Evolutionary conservation across 1,284 basidiomycete genomes (phyloP).

Genomic region (Boletus holoroseus): DNA sequence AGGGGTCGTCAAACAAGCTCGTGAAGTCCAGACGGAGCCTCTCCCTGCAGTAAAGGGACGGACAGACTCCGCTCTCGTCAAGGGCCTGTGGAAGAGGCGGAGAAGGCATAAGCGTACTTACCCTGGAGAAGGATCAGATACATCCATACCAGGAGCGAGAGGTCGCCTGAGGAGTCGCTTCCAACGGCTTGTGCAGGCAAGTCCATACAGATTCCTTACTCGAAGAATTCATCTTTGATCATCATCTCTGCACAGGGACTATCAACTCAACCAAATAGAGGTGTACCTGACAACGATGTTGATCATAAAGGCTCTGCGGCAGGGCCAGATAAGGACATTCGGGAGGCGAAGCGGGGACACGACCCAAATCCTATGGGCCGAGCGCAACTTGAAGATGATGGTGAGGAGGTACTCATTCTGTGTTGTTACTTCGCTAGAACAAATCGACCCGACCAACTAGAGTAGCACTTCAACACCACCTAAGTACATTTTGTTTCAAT

Average conservation of each 20-base stretch:
- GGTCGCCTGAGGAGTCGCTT: conserved; percentile 12
- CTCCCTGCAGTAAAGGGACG: neutral
- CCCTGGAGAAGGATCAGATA: conserved; percentile 1
- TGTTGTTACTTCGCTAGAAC: conserved; percentile 29
- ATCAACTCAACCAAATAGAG: neutral
- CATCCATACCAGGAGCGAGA: neutral
- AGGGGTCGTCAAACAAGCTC: neutral
- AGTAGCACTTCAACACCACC: neutral
- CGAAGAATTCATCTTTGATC: neutral
- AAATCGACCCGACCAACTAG: conserved; percentile 10
- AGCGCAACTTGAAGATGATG: conserved; percentile 16
- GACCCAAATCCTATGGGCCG: conserved; percentile 1
- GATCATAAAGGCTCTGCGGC: neutral
- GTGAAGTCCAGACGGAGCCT: conserved; percentile 11
- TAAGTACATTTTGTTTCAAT: neutral
- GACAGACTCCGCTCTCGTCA: neutral
- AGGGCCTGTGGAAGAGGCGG: conserved; percentile 16
- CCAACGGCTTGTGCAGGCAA: conserved; percentile 20
- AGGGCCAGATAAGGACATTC: neutral
- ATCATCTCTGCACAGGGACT: conserved; percentile 9
- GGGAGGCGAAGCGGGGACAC: conserved; percentile 1
- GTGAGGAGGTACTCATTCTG: conserved; percentile 22
- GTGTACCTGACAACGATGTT: neutral
- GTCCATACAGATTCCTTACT: neutral
- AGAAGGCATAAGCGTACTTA: neutral